Base-by-base conservation (phyloP, 2,329 filamentous ascomycete species). In the Zasmidium cellare region DNA sequence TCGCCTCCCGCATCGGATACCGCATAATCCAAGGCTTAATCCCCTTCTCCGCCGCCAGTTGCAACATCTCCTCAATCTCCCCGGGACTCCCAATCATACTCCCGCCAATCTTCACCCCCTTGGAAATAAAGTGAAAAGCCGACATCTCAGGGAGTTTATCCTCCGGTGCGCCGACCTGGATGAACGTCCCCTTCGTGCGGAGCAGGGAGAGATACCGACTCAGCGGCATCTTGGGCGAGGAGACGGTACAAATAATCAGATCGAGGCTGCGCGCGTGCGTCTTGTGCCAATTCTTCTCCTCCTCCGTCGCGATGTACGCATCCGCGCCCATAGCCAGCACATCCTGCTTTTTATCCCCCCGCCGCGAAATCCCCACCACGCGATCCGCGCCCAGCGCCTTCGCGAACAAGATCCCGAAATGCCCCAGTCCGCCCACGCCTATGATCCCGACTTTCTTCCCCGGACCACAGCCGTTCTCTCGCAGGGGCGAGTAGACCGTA, bases 381-480 rank as follows among this genome's bases (percentile, higher is more conserved):
- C 82, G 81, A 48, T 90, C 85, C 23, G 86, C 87, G 9, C 86
- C 87, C 1, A 93, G 76, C 0, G 89, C 89, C 65, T 82, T 85
- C 0, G 89, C 86, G 72, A 84, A 91, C 59, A 90, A 78, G 14
- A 93, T 71, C 0, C 84, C 90, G 62, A 92, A 85, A 70, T 93
- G 89, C 41, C 49, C 53, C 3, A 92, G 74, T 0, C 89, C 89
- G 11, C 89, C 89, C 11, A 92, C 79, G 6, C 89, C 89, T 12
- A 91, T 78, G 53, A 93, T 83, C 0, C 85, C 89, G 0, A 93
- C 87, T 3, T 75, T 80, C 72, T 89, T 90, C 3, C 89, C 89
- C 0, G 87, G 86, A 0, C 89, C 89, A 31, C 84, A 81, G 1
- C 84, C 84, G 35, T 89, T 85, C 24, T 87, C 81, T 51, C 82